A percentile compares a stretch with the other conserved stretches of the same genome.
Conservation (phyloP, 2,329 filamentous ascomycete species). For the Dothidotthia symphoricarpi region DNA sequence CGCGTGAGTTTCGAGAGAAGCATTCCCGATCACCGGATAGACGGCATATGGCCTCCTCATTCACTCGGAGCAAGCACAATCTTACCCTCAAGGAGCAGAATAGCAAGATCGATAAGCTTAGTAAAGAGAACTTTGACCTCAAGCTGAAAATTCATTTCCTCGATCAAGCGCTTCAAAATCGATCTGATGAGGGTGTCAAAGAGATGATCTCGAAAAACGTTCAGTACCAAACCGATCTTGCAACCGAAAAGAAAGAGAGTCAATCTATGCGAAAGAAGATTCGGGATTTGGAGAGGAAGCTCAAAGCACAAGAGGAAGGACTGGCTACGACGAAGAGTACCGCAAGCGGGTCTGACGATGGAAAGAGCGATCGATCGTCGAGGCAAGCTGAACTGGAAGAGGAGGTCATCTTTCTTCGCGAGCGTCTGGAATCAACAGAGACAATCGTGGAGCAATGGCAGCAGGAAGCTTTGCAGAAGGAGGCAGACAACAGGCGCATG, state of each 20-base stretch:
- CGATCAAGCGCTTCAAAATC: constrained; percentile 85
- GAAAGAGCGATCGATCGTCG: constrained; percentile 53
- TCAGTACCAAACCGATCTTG: constrained; percentile 84
- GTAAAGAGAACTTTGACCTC: constrained; percentile 95
- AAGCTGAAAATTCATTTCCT: constrained; percentile 75
- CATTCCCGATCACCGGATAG: constrained; percentile 64
- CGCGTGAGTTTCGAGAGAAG: constrained; percentile 79
- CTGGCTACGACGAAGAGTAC: constrained; percentile 47
- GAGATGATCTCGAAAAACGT: constrained; percentile 98
- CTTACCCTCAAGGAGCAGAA: constrained; percentile 96
- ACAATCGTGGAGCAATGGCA: constrained; percentile 79
- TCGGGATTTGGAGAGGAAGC: constrained; percentile 80
- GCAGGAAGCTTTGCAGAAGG: constrained; percentile 72
- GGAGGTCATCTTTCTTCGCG: constrained; percentile 79
- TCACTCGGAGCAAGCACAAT: constrained; percentile 44
- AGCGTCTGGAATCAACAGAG: constrained; percentile 80
- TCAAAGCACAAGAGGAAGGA: constrained; percentile 59
- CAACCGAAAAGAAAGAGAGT: constrained; percentile 87
- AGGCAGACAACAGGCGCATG: constrained; percentile 82
- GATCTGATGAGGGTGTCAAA: constrained; percentile 93
- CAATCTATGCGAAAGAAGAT: constrained; percentile 77
- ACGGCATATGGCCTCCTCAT: constrained; percentile 41
- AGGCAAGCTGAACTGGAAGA: constrained; percentile 72
- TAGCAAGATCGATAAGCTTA: constrained; percentile 91
- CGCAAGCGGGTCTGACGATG: constrained; percentile 51